Conservation (phyloP, 306 rosid genomes). For the Rubus parviflorus region DNA sequence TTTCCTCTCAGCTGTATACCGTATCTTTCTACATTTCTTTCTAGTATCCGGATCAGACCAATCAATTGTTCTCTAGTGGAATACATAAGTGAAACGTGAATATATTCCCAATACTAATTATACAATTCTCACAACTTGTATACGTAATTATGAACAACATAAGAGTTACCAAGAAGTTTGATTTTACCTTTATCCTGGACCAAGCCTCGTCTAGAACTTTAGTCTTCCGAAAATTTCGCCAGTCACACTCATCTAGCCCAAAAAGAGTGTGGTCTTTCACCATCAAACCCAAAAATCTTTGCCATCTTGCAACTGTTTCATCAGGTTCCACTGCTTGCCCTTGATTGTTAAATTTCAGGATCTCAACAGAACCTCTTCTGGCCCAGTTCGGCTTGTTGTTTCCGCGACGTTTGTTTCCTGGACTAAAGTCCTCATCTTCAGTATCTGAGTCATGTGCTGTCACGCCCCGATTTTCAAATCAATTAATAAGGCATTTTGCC, state of each 20-base stretch:
- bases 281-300: not conserved
- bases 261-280: not conserved
- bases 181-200: not conserved
- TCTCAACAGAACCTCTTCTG: not conserved
- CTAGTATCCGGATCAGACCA: not conserved
- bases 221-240: not conserved
- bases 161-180: too few species aligned
- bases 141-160: too few species aligned
- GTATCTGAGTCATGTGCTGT: too few species aligned
- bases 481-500: too few species aligned
- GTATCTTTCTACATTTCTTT: not conserved
- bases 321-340: not conserved
- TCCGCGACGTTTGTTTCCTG: not conserved
- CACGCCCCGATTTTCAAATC: too few species aligned
- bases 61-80: not conserved
- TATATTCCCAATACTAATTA: too few species aligned
- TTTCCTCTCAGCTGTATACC: not conserved
- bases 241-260: not conserved
- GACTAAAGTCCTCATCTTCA: not conserved
- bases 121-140: too few species aligned
- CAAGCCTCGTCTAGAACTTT: not conserved
- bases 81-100: too few species aligned
- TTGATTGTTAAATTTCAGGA: not conserved
- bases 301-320: not conserved
- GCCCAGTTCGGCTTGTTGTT: not conserved